A percentile compares a stretch with the other conserved stretches of the same genome.
These are phyloP conservation scores for Rhizopogon vesiculosus DNA, from an alignment of 768 basidiomycete genomes.

Conservation along the genomic window DNA sequence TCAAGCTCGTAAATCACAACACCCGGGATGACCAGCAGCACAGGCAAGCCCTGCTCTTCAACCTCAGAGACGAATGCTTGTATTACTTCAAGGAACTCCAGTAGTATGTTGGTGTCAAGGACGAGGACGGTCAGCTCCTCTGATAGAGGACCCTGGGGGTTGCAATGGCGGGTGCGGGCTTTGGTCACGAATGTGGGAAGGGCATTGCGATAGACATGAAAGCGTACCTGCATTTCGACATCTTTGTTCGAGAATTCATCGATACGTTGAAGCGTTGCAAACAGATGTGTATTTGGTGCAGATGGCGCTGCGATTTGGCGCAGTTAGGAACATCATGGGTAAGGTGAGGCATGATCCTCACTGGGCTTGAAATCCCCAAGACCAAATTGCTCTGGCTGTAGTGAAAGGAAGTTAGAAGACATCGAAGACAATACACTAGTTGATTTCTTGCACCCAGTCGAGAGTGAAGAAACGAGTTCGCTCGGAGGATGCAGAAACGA, in stretches of 20 bases:
- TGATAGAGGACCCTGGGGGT: slow-evolving; percentile 34
- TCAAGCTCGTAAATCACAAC: slow-evolving; percentile 78
- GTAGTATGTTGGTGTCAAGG: slow-evolving; percentile 75
- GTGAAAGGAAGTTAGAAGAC: neutral
- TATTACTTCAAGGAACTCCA: slow-evolving; percentile 62
- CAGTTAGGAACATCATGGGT: neutral
- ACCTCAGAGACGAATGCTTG: slow-evolving; percentile 61
- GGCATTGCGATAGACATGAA: neutral
- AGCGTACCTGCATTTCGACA: slow-evolving; percentile 68
- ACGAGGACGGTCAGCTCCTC: slow-evolving; percentile 49
- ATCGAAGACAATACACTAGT: neutral
- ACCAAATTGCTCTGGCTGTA: neutral
- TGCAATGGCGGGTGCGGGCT: neutral
- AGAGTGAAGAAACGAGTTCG: neutral
- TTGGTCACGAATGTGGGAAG: neutral
- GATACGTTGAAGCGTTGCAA: slow-evolving; percentile 45
- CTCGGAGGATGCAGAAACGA: neutral
- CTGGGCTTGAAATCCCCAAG: slow-evolving; percentile 1
- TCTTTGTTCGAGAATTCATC: slow-evolving; percentile 57
- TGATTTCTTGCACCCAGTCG: neutral
- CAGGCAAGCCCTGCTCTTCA: slow-evolving; percentile 42
- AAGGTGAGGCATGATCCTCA: neutral
- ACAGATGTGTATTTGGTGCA: slow-evolving; percentile 8
- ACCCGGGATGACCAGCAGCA: slow-evolving; percentile 65
- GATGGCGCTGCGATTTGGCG: neutral